phyloP scores from a whole-genome alignment of 2,329 filamentous ascomycete genomes.

The Microcera coccophila region DNA sequence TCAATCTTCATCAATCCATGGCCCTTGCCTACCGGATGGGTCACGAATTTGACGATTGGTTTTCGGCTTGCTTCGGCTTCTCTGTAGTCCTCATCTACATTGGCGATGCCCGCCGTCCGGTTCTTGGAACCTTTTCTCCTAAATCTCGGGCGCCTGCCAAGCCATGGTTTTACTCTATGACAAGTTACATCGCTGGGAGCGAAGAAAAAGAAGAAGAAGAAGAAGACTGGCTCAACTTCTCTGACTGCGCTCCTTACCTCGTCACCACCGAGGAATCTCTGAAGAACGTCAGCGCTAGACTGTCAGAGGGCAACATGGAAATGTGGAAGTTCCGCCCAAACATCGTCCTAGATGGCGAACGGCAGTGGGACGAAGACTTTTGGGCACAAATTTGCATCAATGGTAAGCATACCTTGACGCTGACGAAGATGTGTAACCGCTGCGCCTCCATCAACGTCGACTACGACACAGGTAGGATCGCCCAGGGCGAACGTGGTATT shows the following conservation, averaged over 20 bases:
- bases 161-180: constrained; percentile 36
- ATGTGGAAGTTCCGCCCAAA: constrained; percentile 71
- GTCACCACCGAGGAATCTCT: constrained; percentile 68
- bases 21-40: constrained; percentile 63
- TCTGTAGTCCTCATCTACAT: constrained; percentile 60
- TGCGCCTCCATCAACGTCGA: constrained; percentile 70
- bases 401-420: constrained; percentile 40
- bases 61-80: constrained; percentile 63
- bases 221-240: constrained; percentile 60
- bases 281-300: constrained; percentile 56
- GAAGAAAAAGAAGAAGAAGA: constrained; percentile 24
- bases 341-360: constrained; percentile 60
- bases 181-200: constrained; percentile 29
- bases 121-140: constrained; percentile 56
- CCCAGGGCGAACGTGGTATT: constrained; percentile 52
- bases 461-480: constrained; percentile 59
- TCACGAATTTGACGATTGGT: constrained; percentile 58
- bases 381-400: constrained; percentile 59
- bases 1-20: constrained; percentile 58
- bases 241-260: constrained; percentile 72
- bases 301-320: constrained; percentile 52
- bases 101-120: constrained; percentile 54
- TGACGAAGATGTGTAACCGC: constrained; percentile 67
- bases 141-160: constrained; percentile 24
- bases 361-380: constrained; percentile 66